Conservation (phyloP, 306 rosid species). For the Malus sylvestris region DNA sequence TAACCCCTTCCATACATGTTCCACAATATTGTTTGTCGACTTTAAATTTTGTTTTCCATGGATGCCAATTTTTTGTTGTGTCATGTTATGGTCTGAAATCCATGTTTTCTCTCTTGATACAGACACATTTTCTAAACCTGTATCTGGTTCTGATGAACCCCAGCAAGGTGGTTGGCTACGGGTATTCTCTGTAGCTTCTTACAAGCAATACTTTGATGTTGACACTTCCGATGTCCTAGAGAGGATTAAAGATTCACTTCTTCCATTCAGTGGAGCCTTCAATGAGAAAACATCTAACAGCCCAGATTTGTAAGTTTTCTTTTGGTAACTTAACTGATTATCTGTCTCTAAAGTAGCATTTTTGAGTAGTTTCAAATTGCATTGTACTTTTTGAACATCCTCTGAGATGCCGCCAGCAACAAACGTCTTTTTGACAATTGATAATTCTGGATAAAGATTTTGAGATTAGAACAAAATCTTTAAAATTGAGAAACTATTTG, state of each 20-base stretch:
- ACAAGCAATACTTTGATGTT: conserved; percentile 78
- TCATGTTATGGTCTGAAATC: conserved; percentile 11
- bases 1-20: background rate
- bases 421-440: background rate
- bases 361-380: background rate
- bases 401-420: background rate
- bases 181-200: conserved; percentile 54
- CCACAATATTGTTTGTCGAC: background rate
- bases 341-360: background rate
- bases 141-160: conserved; percentile 68
- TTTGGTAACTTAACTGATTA: background rate
- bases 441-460: background rate
- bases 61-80: background rate
- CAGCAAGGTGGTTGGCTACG: conserved; percentile 80
- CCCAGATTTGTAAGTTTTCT: conserved; percentile 81
- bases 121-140: conserved; percentile 92
- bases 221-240: conserved; percentile 84
- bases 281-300: conserved; percentile 73
- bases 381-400: background rate
- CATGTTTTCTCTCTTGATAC: conserved; percentile 20
- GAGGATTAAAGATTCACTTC: conserved; percentile 73
- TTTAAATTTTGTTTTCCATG: background rate
- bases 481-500: background rate
- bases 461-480: background rate
- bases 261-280: conserved; percentile 86